Evolutionary conservation across 176 grass and related monocot species (phyloP).

Genomic region (Carex scoparia): DNA sequence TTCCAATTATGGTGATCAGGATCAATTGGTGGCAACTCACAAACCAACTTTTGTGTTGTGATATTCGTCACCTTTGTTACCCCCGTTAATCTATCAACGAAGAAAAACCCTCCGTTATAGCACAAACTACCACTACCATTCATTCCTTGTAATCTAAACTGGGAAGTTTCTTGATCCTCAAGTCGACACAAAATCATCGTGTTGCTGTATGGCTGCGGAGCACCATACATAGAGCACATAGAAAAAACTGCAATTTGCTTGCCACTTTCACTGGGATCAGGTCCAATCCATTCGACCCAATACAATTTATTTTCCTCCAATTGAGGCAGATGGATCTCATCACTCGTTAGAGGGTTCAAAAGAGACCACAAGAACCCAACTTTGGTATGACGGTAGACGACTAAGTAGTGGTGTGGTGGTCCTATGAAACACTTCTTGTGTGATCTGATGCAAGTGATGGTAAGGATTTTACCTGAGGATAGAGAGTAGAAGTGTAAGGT

Average conservation of each 20-base stretch:
- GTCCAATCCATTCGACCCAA: neutral
- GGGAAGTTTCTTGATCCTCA: neutral
- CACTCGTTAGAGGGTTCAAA: neutral
- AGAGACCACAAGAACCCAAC: neutral
- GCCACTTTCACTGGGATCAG: neutral
- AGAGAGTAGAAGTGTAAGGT: neutral
- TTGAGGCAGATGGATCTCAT: neutral
- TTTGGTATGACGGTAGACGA: neutral
- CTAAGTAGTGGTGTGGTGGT: neutral
- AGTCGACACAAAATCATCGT: neutral
- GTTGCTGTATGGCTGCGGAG: neutral
- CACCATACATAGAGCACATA: neutral
- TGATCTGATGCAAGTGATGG: neutral
- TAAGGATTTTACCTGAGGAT: neutral
- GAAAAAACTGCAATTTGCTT: neutral
- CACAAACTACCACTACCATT: neutral
- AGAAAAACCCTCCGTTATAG: neutral
- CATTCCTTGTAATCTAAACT: neutral
- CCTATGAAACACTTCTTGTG: neutral
- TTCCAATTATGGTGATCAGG: neutral
- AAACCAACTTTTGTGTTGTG: neutral
- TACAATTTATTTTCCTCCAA: neutral
- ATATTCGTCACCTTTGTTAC: neutral
- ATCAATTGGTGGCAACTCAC: neutral
- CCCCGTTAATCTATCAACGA: neutral